Percentiles rank a stretch among this genome's conserved stretches.
Conservation (phyloP, 2,329 filamentous ascomycete genomes). For the Fusarium begoniae region DNA sequence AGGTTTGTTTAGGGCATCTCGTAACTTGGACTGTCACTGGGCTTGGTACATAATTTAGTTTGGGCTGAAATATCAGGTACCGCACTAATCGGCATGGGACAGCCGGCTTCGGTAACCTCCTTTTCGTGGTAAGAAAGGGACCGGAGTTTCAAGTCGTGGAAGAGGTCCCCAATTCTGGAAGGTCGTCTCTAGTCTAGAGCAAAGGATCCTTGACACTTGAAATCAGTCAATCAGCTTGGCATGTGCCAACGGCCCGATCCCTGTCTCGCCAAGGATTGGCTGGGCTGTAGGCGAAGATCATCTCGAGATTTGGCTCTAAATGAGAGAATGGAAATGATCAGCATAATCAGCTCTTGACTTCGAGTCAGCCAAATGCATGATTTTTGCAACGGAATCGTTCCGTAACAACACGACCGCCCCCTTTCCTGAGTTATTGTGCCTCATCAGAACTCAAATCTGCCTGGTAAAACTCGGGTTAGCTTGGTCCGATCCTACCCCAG, state of each 20-base stretch:
- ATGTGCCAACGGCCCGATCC: slow-evolving; percentile 6
- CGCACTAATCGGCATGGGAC: neutral
- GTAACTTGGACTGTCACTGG: neutral
- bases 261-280: neutral
- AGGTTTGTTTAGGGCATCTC: neutral
- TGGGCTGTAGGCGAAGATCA: neutral
- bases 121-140: neutral
- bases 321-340: neutral
- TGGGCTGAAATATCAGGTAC: neutral
- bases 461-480: neutral
- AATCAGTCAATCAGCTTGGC: neutral
- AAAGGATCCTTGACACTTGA: neutral
- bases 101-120: neutral
- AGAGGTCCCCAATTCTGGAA: slow-evolving; percentile 12
- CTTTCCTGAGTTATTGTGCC: neutral
- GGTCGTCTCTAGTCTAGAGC: neutral
- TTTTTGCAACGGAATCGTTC: neutral
- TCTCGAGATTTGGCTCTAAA: neutral
- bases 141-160: slow-evolving; percentile 5
- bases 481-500: neutral
- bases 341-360: neutral
- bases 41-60: neutral
- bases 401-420: neutral
- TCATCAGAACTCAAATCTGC: neutral
- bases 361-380: neutral